Evolutionary conservation across 2,329 filamentous ascomycete species (phyloP), one percentile per base, ranked within the genome.

Genomic region (Xylaria sp.): DNA sequence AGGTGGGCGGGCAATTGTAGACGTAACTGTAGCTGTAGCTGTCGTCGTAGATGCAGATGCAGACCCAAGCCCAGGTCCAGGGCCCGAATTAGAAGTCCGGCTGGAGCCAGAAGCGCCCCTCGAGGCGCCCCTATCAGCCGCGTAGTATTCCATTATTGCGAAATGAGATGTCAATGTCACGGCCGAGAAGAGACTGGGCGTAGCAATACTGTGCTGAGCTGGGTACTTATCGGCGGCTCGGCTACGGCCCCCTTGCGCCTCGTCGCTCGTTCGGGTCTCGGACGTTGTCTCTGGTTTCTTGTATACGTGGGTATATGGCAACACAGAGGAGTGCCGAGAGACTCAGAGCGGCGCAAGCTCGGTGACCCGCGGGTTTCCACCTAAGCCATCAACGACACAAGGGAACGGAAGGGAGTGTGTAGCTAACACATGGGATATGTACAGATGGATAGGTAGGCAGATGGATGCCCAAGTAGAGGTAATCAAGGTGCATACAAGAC

Each of bases 91-190:
- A 53, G 64, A 47, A 23, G 32, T 12, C 40, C 60, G 54, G 40
- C 55, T 32, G 54, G 25, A 37, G 13, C n/a, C 40, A 12, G 27
- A n/a, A 27, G 40, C 40, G n/a, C 23, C 18, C 9, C 47, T 50
- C 29, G 65, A 60, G 25, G 50, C 25, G 65, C 59, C 59, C 50
- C 65, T 65, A 18, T 70, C 68, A 25, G 54, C 40, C 23, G 63
- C 29, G 62, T 69, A 63, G 47, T 60, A 59, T 23, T 67, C 55
- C 64, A 67, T 66, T 21, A n/a, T 44, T n/a, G 35, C 37, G 21
- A 18, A 58, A 29, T 29, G 55, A 35, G 8, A 35, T 35, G 10
- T 35, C 32, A 10, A 35, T 35, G 32, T 12, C 21, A 58, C 37
- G 44, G 44, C 40, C 9, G 44, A 47, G n/a, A 35, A 35, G 8